Percentiles rank a stretch among this genome's conserved stretches.
Evolutionary conservation across 2,329 filamentous ascomycete species (phyloP).

Genomic region (Cryphonectria nitschkei): DNA sequence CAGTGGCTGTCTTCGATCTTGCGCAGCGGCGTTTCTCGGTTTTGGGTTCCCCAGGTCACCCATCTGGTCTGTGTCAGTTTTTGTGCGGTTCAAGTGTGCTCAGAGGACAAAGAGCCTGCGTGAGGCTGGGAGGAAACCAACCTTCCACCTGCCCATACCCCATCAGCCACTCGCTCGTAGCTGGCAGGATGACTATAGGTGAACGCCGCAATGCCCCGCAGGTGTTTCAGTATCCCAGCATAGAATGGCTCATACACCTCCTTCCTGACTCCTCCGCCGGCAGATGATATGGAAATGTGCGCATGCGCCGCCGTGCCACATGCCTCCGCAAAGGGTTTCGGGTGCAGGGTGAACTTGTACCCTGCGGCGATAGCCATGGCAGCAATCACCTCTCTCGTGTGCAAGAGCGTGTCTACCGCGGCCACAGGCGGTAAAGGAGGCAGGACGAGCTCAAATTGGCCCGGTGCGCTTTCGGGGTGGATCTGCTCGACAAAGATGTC

Average conservation of each 20-base stretch:
- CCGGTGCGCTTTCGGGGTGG: conserved; percentile 73
- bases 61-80: conserved; percentile 44
- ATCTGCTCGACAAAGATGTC: conserved; percentile 73
- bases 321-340: conserved; percentile 63
- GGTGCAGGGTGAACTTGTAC: conserved; percentile 72
- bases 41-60: conserved; percentile 81
- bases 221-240: conserved; percentile 68
- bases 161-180: conserved; percentile 70
- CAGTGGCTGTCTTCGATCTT: conserved; percentile 70
- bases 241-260: conserved; percentile 68
- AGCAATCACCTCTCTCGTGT: conserved; percentile 70
- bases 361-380: conserved; percentile 65
- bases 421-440: conserved; percentile 64
- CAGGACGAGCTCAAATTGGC: conserved; percentile 79
- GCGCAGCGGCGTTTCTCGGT: conserved; percentile 74
- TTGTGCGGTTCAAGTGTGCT: neutral
- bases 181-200: conserved; percentile 67
- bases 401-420: conserved; percentile 73
- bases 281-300: conserved; percentile 67
- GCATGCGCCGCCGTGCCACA: conserved; percentile 71
- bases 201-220: conserved; percentile 70
- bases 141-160: conserved; percentile 77
- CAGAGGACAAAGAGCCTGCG: too few relatives aligned
- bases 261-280: conserved; percentile 41
- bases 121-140: conserved; percentile 7